These are phyloP conservation scores for Xylaria sp. DNA, from an alignment of 2,329 filamentous ascomycete genomes.

Conservation along the genomic window DNA sequence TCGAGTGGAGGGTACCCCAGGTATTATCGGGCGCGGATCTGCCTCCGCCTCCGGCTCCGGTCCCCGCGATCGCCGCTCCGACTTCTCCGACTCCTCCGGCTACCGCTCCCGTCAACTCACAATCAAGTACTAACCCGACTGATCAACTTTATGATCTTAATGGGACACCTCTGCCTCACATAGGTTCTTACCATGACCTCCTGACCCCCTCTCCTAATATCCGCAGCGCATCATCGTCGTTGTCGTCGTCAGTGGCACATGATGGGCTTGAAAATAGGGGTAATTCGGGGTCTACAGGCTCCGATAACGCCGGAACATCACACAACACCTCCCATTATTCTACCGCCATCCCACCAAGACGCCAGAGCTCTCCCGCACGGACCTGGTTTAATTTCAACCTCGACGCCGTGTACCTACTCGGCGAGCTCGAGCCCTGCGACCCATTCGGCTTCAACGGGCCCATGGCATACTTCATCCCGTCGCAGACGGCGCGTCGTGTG, in stretches of 20 bases:
- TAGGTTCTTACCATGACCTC: constrained; percentile 15
- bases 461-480: constrained; percentile 43
- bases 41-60: constrained; percentile 11
- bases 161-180: not conserved
- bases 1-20: constrained; percentile 43
- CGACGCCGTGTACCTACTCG: constrained; percentile 44
- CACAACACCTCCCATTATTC: not conserved
- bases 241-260: not conserved
- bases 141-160: not conserved
- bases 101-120: not conserved
- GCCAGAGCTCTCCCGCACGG: constrained; percentile 33
- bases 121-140: not conserved
- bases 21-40: constrained; percentile 28
- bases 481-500: constrained; percentile 39
- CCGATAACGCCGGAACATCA: not conserved
- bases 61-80: not conserved
- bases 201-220: not conserved
- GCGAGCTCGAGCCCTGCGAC: constrained; percentile 45
- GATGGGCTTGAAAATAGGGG: not conserved
- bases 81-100: not conserved
- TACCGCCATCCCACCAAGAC: constrained; percentile 8
- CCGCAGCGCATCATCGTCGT: not conserved
- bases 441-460: constrained; percentile 43
- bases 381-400: constrained; percentile 45
- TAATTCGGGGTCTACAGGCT: not conserved